These are phyloP conservation scores for Quercus parvula DNA, from an alignment of 306 rosid genomes.

Conservation along the genomic window DNA sequence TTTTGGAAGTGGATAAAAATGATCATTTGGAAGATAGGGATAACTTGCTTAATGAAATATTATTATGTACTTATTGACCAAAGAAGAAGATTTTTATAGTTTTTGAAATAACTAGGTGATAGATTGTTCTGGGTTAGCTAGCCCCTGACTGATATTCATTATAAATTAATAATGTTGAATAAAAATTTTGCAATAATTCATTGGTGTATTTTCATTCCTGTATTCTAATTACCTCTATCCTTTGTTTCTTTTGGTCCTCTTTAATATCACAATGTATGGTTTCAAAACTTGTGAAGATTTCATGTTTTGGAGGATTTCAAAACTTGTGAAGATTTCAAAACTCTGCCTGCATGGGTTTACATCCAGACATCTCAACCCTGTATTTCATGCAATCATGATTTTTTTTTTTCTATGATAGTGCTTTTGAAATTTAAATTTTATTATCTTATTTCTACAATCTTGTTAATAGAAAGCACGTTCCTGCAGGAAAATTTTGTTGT, in stretches of 20 bases:
- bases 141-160: neutral
- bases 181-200: neutral
- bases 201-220: neutral
- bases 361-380: neutral
- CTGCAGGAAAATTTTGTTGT: neutral
- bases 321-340: neutral
- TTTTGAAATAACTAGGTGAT: neutral
- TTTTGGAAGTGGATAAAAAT: neutral
- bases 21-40: neutral
- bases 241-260: neutral
- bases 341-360: neutral
- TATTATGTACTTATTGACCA: neutral
- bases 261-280: neutral
- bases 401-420: neutral
- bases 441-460: slow-evolving; percentile 2
- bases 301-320: neutral
- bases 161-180: neutral
- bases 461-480: slow-evolving; percentile 4
- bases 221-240: neutral
- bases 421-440: neutral
- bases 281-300: neutral
- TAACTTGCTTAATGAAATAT: neutral
- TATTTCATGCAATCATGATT: neutral
- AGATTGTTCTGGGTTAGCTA: neutral
- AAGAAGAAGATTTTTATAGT: neutral